Conservation (phyloP, 2,329 filamentous ascomycete genomes). For the Metarhizium anisopliae region DNA sequence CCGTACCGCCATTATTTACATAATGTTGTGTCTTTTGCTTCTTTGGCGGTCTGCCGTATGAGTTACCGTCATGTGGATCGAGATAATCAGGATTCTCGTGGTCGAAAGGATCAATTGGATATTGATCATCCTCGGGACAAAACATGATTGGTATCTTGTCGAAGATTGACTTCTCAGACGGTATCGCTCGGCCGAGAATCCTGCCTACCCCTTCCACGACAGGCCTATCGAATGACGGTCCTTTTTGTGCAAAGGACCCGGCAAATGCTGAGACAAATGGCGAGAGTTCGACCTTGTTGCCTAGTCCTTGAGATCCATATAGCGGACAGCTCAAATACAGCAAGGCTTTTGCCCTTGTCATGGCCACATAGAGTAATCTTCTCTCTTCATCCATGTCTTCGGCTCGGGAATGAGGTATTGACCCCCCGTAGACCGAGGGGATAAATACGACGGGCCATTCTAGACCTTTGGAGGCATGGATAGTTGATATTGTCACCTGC, state of each 20-base stretch:
- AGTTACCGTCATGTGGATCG: conserved; percentile 10
- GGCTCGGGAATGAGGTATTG: conserved; percentile 78
- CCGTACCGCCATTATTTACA: conserved; percentile 8
- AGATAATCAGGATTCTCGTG: conserved; percentile 17
- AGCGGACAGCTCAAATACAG: conserved; percentile 78
- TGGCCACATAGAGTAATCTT: conserved; percentile 84
- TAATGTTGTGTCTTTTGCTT: conserved; percentile 18
- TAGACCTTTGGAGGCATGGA: conserved; percentile 89
- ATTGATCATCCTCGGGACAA: conserved; percentile 56
- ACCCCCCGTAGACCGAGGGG: conserved; percentile 80
- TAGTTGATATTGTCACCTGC: conserved; percentile 85
- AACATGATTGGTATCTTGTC: conserved; percentile 43
- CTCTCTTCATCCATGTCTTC: conserved; percentile 85
- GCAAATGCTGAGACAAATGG: conserved; percentile 55
- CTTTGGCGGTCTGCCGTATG: conserved; percentile 17
- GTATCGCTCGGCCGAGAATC: conserved; percentile 58
- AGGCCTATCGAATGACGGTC: conserved; percentile 58
- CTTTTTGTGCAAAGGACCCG: conserved; percentile 44
- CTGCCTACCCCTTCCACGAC: conserved; percentile 58
- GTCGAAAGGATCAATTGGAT: conserved; percentile 53
- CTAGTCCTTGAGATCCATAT: conserved; percentile 49
- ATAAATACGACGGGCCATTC: conserved; percentile 97
- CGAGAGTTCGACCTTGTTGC: conserved; percentile 57
- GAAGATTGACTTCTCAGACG: conserved; percentile 45
- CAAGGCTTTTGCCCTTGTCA: conserved; percentile 84